A percentile compares a stretch with the other conserved stretches of the same genome.
Evolutionary conservation across 306 rosid species (phyloP).

Genomic region (Cicer bijugum): DNA sequence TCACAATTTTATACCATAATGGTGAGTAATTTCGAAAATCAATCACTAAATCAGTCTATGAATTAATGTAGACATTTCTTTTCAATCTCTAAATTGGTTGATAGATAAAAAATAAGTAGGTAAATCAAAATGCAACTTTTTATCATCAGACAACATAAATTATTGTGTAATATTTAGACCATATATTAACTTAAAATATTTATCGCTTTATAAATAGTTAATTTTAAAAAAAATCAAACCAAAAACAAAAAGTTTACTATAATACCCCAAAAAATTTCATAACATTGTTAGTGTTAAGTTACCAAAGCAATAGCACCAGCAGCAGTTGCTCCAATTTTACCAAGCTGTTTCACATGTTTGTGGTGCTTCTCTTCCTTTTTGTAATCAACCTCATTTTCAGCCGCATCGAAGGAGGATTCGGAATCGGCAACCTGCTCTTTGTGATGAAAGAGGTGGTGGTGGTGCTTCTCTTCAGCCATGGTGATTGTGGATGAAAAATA

Average conservation of each 20-base stretch:
- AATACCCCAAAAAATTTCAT: not conserved
- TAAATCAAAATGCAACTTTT: not conserved
- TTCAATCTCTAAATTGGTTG: too few species aligned
- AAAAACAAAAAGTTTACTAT: too few species aligned
- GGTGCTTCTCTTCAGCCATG: slow-evolving; percentile 31
- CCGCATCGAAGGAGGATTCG: not conserved
- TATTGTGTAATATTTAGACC: not conserved
- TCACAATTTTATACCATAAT: too few species aligned
- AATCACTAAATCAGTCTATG: too few species aligned
- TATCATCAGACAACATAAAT: not conserved
- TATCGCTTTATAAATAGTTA: too few species aligned
- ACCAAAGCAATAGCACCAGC: slow-evolving; percentile 43
- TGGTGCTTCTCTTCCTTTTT: slow-evolving; percentile 43
- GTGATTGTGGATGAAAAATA: not conserved
- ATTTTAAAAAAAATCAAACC: not conserved
- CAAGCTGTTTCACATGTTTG: slow-evolving; percentile 37
- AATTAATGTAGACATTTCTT: too few species aligned
- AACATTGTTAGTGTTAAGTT: not conserved
- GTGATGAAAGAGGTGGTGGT: slow-evolving; percentile 35
- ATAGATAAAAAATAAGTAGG: too few species aligned
- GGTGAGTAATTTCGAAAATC: too few species aligned
- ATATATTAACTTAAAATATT: too few species aligned
- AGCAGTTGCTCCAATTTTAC: slow-evolving; percentile 19
- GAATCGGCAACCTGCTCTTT: not conserved
- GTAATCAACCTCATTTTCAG: slow-evolving; percentile 25